phyloP scores from a whole-genome alignment of 2,329 filamentous ascomycete species.

The Aspergillus alliaceus region DNA sequence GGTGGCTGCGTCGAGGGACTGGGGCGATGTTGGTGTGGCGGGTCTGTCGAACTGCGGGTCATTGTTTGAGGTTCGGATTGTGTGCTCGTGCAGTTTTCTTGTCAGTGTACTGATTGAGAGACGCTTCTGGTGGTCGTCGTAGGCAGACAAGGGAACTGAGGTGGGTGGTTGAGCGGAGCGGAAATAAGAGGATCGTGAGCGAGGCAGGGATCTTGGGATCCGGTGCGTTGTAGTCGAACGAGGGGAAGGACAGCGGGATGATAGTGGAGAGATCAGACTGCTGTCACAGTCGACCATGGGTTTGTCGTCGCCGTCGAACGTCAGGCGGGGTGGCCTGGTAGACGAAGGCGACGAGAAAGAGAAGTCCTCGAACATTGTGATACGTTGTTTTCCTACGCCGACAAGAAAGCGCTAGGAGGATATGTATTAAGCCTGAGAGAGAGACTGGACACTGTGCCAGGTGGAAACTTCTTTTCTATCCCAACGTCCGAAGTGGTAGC shows the following conservation, averaged over 20 bases:
- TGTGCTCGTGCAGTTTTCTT: conserved; percentile 42
- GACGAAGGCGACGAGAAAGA: conserved; percentile 41
- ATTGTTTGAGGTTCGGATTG: conserved; percentile 28
- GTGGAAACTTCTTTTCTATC: not conserved
- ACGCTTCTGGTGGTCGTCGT: conserved; percentile 32
- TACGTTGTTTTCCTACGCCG: not conserved
- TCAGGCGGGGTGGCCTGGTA: conserved; percentile 25
- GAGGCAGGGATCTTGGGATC: conserved; percentile 28
- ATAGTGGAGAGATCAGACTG: conserved; percentile 40
- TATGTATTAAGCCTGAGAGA: not conserved
- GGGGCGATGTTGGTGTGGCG: conserved; percentile 18
- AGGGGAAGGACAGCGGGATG: conserved; percentile 45
- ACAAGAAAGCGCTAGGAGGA: not conserved
- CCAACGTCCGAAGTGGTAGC: not conserved
- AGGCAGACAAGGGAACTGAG: conserved; percentile 45
- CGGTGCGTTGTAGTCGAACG: conserved; percentile 29
- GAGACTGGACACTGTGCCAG: not conserved
- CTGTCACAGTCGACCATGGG: conserved; percentile 39
- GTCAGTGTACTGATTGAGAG: conserved; percentile 43
- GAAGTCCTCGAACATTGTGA: conserved; percentile 44
- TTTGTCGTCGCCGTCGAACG: conserved; percentile 34
- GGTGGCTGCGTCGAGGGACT: conserved; percentile 5
- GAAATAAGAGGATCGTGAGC: conserved; percentile 34
- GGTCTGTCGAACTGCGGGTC: conserved; percentile 11
- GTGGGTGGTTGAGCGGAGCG: conserved; percentile 40